Evolutionary conservation across 768 basidiomycete species (phyloP), one percentile per base, ranked within the genome.

Genomic region (Suillus placidus): DNA sequence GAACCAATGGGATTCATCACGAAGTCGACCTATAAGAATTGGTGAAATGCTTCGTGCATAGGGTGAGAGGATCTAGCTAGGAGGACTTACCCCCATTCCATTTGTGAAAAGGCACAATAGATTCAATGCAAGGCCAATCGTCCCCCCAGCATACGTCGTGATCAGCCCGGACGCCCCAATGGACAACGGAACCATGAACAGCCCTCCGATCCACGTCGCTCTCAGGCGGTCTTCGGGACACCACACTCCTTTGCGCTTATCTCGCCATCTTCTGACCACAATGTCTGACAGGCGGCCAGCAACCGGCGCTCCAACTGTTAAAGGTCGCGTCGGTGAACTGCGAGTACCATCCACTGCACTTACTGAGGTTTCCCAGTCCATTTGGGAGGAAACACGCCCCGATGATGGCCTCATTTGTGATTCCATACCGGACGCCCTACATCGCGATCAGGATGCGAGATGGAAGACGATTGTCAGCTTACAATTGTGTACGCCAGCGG

Each of bases 401-500:
- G 12, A 77, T 68, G 42, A 74, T 4, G 0, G 62, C 69, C 23
- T 73, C 74, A 23, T 64, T 67, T 9, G 54, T 8, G 23, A 77
- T 70, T 37, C 70, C 71, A 45, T 76, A 77, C 34, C 67, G 72
- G n/a, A 73, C 77, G 6, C 87, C 91, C 90, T 92, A 66, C 8
- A 16, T 34, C 23, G 4, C 42, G 6, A 52, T 56, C 49, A 62
- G 49, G 20, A 13, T 42, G 40, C 6, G 26, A 51, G 8, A 30
- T 32, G 4, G 8, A 32, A 35, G 23, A 16, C 4, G 7, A 49
- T 58, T 9, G 10, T 20, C 32, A 13, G 9, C 86, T 67, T 67
- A 91, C 90, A 35, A 92, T 80, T 0, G 89, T 91, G 67, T 86
- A 89, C 0, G 88, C 82, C 7, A 92, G 75, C 0, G 91, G 90